These are phyloP conservation scores for Kandelia obovata DNA, from an alignment of 345 rosid genomes.

Conservation along the genomic window DNA sequence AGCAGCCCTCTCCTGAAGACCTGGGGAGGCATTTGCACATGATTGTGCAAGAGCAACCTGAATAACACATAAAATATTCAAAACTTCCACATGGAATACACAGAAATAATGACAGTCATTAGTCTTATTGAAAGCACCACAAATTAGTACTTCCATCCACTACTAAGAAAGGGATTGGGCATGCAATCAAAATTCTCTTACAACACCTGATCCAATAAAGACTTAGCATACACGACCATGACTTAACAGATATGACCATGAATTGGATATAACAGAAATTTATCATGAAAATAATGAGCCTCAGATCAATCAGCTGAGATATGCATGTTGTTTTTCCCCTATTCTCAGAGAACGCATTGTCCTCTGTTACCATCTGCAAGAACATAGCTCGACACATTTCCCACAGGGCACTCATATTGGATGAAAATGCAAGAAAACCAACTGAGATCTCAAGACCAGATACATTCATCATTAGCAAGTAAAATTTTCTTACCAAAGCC, in stretches of 20 bases:
- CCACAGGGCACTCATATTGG: slow-evolving; percentile 9
- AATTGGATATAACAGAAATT: background rate
- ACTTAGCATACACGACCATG: background rate
- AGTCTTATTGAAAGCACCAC: background rate
- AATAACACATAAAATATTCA: slow-evolving; percentile 20
- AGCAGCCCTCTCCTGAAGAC: slow-evolving; percentile 99
- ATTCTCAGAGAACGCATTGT: background rate
- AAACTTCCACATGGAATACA: slow-evolving; percentile 10
- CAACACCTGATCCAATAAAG: background rate
- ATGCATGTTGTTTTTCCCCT: too few species aligned
- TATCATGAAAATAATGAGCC: background rate
- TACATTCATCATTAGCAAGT: slow-evolving; percentile 5
- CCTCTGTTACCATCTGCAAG: background rate
- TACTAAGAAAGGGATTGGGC: background rate
- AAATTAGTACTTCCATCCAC: background rate
- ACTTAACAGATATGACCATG: background rate
- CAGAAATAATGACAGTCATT: background rate
- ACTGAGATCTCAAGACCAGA: slow-evolving; percentile 4
- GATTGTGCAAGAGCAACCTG: slow-evolving; percentile 87
- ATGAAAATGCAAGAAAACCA: background rate
- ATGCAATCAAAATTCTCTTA: background rate
- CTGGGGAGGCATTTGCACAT: slow-evolving; percentile 76
- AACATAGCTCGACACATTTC: background rate
- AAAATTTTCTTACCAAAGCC: slow-evolving; percentile 32
- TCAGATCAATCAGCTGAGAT: background rate